Conservation (phyloP, 345 rosid species). For the Brassica nigra region DNA sequence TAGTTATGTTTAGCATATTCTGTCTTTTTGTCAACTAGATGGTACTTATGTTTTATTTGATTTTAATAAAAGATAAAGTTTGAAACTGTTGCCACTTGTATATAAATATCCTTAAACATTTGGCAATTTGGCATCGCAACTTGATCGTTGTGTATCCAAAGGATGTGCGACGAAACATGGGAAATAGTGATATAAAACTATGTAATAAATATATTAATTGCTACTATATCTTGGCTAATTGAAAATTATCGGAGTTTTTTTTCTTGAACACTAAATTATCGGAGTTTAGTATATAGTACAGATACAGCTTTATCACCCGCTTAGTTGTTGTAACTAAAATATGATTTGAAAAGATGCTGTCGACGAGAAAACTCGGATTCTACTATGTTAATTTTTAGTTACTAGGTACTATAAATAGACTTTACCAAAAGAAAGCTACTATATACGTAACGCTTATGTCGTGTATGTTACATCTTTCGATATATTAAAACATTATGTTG, state of each 20-base stretch:
- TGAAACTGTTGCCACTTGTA: constrained; percentile 18
- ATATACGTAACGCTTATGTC: neutral
- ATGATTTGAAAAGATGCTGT: neutral
- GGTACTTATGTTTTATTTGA: neutral
- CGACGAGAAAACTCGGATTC: constrained; percentile 25
- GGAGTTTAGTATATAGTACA: neutral
- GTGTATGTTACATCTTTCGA: neutral
- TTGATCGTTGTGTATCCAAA: constrained; percentile 17
- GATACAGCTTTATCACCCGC: neutral
- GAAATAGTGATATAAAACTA: neutral
- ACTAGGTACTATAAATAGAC: constrained; percentile 9
- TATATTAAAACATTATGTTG: neutral
- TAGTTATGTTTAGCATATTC: neutral
- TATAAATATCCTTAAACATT: neutral
- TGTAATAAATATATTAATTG: neutral
- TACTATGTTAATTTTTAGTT: neutral
- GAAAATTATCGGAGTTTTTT: neutral
- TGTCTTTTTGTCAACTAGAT: neutral
- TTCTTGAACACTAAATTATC: too few relatives aligned
- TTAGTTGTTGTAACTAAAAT: neutral
- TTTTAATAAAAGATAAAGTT: neutral
- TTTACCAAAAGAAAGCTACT: constrained; percentile 1
- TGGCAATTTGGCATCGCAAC: constrained; percentile 29
- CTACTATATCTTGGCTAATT: neutral
- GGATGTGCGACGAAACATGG: neutral